Evolutionary conservation across 1,284 basidiomycete species (phyloP), one percentile per base, ranked within the genome.

Genomic region (Hemileia vastatrix): DNA sequence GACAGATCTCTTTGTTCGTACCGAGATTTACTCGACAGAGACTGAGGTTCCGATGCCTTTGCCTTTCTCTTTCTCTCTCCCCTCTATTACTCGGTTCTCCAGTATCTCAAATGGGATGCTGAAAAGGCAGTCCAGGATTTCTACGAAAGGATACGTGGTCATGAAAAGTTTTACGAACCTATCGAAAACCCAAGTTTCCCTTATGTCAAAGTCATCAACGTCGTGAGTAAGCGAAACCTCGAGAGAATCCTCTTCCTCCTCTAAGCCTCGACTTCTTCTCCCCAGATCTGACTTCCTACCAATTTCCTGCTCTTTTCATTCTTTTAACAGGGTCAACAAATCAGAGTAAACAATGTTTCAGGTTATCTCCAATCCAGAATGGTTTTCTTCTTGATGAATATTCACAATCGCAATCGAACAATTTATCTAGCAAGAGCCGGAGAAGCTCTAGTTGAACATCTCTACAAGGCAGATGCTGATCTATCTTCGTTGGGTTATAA

Each of bases 361-460:
- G 90, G 90, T 56, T 94, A 82, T 68, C 76, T 83, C 15, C 79
- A 97, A 84, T 90, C 90, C 2, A 81, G 93, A 65, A 88, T 93
- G 63, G 87, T 94, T 3, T 94, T 94, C 79, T 76, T 71, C 82
- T 81, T 95, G 64, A 96, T 95, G 94, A 97, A 95, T 76, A 96
- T 94, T 59, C 93, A 98, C 79, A 94, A 94, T 72, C 81, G 83
- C 54, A 87, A 86, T 69, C 82, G 93, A 19, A 92, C 86, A 48
- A 94, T 93, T 65, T 76, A 76, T 54, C 66, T 76, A 55, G 75
- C 72, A 6, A 67, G 75, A 6, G n/a, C n/a, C n/a, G n/a, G n/a
- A n/a, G n/a, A n/a, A n/a, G n/a, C n/a, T n/a, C 82, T 96, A 61
- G 92, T 97, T 67, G 94, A 98, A 75, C 94, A 98, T 76, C 95